Conservation (phyloP, 176 grass and related monocot genomes). For the Phoenix dactylifera region DNA sequence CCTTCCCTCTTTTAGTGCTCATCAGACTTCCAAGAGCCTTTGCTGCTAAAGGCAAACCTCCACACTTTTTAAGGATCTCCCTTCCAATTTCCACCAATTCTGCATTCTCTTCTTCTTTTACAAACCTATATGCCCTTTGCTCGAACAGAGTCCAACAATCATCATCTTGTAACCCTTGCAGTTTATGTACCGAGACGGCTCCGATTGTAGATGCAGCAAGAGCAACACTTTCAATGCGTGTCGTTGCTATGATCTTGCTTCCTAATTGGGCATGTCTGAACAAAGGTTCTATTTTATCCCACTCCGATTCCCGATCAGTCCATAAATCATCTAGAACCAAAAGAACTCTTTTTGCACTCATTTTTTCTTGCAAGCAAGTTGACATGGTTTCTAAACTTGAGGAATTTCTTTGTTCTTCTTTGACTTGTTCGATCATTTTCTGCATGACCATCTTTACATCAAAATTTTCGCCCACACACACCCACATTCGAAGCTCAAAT, state of each 20-base stretch:
- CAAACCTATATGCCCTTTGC: not conserved
- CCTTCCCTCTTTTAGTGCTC: not conserved
- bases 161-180: not conserved
- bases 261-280: not conserved
- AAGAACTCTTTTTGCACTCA: conserved; percentile 1
- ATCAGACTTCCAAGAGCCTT: conserved; percentile 17
- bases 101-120: not conserved
- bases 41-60: conserved; percentile 16
- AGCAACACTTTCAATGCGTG: not conserved
- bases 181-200: not conserved
- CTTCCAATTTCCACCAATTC: conserved; percentile 12
- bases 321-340: conserved; percentile 26
- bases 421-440: no score
- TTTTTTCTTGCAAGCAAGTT: not conserved
- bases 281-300: conserved; percentile 5
- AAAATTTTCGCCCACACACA: no score
- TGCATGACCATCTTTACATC: no score
- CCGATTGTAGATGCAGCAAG: not conserved
- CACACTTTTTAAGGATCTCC: conserved; percentile 19
- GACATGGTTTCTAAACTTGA: no score
- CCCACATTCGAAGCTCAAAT: no score
- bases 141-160: conserved; percentile 13
- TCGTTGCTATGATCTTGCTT: conserved; percentile 19
- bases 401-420: no score
- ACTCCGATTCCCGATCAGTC: not conserved